Conservation (phyloP, 2,329 filamentous ascomycete genomes). For the Moelleriella libera region DNA sequence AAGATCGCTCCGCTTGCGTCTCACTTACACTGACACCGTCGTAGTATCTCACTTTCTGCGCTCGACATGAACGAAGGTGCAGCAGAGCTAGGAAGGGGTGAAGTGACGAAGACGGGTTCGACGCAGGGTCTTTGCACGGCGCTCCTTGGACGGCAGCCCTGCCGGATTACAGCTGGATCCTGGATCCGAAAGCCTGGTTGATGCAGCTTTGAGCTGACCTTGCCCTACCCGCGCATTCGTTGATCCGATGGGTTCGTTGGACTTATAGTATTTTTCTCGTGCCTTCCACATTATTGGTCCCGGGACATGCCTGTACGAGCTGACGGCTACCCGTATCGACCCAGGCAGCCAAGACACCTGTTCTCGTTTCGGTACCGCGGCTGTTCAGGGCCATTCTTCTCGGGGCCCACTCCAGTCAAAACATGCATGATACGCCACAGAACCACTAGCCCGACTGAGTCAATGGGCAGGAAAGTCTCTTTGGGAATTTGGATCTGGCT, state of each 20-base stretch:
- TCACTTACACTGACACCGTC: no score
- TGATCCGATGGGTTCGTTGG: constrained; percentile 5
- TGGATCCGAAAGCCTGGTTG: constrained; percentile 1
- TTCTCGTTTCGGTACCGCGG: no score
- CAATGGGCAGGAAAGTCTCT: background rate
- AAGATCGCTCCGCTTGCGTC: background rate
- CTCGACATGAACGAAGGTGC: no score
- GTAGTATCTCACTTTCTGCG: no score
- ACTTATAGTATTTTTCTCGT: background rate
- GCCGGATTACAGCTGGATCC: constrained; percentile 4
- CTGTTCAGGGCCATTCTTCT: no score
- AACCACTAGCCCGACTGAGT: no score
- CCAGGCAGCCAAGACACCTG: constrained; percentile 7
- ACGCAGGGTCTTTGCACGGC: no score
- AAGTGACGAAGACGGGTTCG: background rate
- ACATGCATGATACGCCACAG: no score
- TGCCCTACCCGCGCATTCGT: constrained; percentile 8
- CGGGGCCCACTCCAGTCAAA: no score
- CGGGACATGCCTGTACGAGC: constrained; percentile 7
- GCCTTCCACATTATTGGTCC: constrained; percentile 1
- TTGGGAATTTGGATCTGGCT: no score
- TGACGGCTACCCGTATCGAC: constrained; percentile 8
- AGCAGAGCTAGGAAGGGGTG: background rate
- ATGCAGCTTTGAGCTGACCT: constrained; percentile 9
- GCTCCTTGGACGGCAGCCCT: constrained; percentile 4